Conservation (phyloP, 768 basidiomycete genomes). For the Russula virescens region DNA sequence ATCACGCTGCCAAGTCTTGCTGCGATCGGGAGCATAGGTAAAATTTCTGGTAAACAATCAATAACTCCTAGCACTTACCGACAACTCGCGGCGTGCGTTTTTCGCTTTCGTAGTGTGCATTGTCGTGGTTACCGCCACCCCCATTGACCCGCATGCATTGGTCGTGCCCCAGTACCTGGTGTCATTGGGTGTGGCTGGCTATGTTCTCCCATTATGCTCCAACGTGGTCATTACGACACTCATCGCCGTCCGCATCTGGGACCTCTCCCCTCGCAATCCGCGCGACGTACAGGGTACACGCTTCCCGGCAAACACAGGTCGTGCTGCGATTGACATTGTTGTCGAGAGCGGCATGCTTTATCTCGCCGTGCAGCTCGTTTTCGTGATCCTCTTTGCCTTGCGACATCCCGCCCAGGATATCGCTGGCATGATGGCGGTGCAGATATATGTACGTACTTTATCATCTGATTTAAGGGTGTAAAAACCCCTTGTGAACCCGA, state of each 20-base stretch:
- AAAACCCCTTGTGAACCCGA: not conserved
- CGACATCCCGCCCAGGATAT: constrained; percentile 34
- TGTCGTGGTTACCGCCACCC: not conserved
- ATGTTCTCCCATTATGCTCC: constrained; percentile 36
- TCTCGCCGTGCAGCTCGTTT: constrained; percentile 37
- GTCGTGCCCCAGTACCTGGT: not conserved
- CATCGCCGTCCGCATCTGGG: constrained; percentile 39
- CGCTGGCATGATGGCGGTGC: constrained; percentile 34
- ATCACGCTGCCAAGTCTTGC: constrained; percentile 33
- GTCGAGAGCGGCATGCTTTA: constrained; percentile 39
- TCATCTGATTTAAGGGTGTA: not conserved
- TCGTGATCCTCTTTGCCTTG: constrained; percentile 36
- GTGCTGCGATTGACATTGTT: constrained; percentile 32
- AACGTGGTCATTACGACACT: constrained; percentile 40
- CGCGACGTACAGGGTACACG: not conserved
- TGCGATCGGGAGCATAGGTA: constrained; percentile 34
- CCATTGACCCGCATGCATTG: not conserved
- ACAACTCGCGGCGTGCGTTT: no score
- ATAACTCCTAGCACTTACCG: not conserved
- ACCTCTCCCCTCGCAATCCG: constrained; percentile 23
- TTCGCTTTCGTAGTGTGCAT: not conserved
- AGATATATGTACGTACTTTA: constrained; percentile 35
- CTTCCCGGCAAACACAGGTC: not conserved
- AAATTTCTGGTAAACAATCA: constrained; percentile 18
- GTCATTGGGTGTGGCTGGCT: constrained; percentile 35